Evolutionary conservation across 2,329 filamentous ascomycete species (phyloP), one percentile per base, ranked within the genome.

Genomic region (Pseudocercospora eumusae): DNA sequence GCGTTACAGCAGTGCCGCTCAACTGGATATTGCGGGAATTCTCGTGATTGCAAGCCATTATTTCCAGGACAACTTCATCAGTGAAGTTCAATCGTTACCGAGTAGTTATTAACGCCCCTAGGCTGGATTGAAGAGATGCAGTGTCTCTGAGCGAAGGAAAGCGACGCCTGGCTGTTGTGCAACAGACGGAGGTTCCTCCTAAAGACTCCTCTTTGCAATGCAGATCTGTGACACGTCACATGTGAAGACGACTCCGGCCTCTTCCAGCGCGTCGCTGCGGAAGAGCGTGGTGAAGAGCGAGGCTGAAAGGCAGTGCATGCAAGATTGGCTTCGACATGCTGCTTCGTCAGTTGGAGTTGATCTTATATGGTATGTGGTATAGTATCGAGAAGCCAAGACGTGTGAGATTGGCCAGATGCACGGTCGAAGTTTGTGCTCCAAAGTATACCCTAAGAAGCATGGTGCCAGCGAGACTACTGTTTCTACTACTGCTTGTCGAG

Each of bases 341-440:
- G 33, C 7, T n/a, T 36, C 13, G 33, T 36, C 13, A 36, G 33
- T 1, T 36, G 33, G 4, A 36, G 33, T 36, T 5, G 33, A 36
- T 36, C 13, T 36, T 15, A n/a, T 36, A 13, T 36, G 33, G 15
- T n/a, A 36, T n/a, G n/a, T n/a, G n/a, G n/a, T n/a, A n/a, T n/a
- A n/a, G n/a, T n/a, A n/a, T n/a, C n/a, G n/a, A n/a, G n/a, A n/a
- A 52, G 47, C 25, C 27, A 18, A 52, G 25, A n/a, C 31, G 25
- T 52, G 47, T 31, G 25, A 52, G 47, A 52, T 52, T 52, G 47
- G 47, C 47, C 25, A 52, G 47, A 52, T 52, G 47, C 23, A 28
- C 47, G 11, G 47, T 9, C 15, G 11, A n/a, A 52, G 25, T n/a
- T n/a, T 25, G 15, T 31, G 3, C 1, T 9, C 1, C 9, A n/a